Base-by-base conservation (phyloP, 164 flowering plant species). In the Nymphaea colorata region DNA sequence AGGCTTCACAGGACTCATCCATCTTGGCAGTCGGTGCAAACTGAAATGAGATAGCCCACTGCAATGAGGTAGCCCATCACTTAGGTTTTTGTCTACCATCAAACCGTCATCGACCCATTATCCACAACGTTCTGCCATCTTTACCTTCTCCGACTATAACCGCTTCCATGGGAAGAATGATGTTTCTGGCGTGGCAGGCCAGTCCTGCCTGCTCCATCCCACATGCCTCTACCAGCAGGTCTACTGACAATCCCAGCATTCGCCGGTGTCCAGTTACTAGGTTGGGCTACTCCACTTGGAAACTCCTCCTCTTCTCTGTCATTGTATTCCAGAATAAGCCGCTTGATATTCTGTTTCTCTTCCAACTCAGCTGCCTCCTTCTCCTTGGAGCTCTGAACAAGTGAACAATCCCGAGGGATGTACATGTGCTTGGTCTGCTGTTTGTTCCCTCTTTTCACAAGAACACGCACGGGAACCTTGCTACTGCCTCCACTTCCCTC, bases 301-400 rank as follows among this genome's bases (percentile, higher is more conserved):
- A 80, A 77, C 67, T 91, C 98, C 75, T 91, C 98, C 68, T 90
- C 97, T 77, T 88, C 99, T 73, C 97, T 81, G 64, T 94, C 97
- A 74, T 91, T 94, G 67, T 94, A 94, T 72, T 94, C 99, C 80
- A 91, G 76, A 2, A 94, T 86, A 70, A 88, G 81, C 78, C 95
- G 81, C 76, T 94, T 94, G 66, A 94, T 89, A 75, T 87, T 91
- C 79, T 90, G 95, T 66, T 91, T 94, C 86, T 94, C 97, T 74
- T 94, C 97, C 41, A 91, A 80, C 78, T 94, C 97, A 14, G 96
- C 98, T 63, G 96, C 96, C 83, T 91, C 99, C 73, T 88, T 87
- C 87, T 91, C 88, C 68, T 88, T 94, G 41, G 99, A 82, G 80
- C 93, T 87, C 81, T 87, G 95, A 59, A 94, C 85, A 6, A 94